Percentiles rank a stretch among this genome's conserved stretches.
These are phyloP conservation scores for Candida sp. DNA, from an alignment of 1,139 yeast species.

Conservation along the genomic window DNA sequence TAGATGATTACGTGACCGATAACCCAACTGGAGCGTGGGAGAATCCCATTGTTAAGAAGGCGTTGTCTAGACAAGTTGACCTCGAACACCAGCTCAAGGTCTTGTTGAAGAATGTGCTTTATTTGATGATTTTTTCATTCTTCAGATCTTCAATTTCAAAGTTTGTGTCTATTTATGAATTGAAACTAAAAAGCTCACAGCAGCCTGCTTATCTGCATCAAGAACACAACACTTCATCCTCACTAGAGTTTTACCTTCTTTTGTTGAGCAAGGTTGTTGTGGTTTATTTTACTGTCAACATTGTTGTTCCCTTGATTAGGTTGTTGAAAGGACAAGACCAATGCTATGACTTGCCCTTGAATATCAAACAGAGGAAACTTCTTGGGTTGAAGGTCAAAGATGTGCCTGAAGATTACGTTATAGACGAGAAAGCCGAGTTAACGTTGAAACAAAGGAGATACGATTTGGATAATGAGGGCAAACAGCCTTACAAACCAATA, in stretches of 20 bases:
- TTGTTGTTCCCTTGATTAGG: conserved; percentile 20
- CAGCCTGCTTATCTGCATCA: not conserved
- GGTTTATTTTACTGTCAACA: conserved; percentile 10
- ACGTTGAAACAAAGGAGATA: conserved; percentile 17
- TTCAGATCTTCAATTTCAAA: conserved; percentile 19
- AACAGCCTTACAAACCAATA: conserved; percentile 9
- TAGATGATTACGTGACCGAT: conserved; percentile 11
- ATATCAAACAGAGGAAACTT: conserved; percentile 36
- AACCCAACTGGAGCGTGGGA: conserved; percentile 45
- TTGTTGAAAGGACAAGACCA: conserved; percentile 39
- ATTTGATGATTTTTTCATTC: conserved; percentile 21
- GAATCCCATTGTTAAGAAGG: conserved; percentile 41
- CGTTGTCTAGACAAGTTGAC: conserved; percentile 40
- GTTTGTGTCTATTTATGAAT: conserved; percentile 12
- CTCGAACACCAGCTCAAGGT: conserved; percentile 29
- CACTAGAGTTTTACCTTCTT: conserved; percentile 10
- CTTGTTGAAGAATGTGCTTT: conserved; percentile 21
- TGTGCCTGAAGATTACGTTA: conserved; percentile 4
- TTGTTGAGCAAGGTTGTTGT: conserved; percentile 10
- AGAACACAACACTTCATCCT: not conserved
- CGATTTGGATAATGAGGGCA: conserved; percentile 11
- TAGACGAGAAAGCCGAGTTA: conserved; percentile 15
- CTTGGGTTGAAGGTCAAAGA: conserved; percentile 31
- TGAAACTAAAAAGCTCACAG: conserved; percentile 5
- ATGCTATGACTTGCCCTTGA: conserved; percentile 46